Evolutionary conservation across 306 rosid species (phyloP).

Genomic region (Lagenaria siceraria): DNA sequence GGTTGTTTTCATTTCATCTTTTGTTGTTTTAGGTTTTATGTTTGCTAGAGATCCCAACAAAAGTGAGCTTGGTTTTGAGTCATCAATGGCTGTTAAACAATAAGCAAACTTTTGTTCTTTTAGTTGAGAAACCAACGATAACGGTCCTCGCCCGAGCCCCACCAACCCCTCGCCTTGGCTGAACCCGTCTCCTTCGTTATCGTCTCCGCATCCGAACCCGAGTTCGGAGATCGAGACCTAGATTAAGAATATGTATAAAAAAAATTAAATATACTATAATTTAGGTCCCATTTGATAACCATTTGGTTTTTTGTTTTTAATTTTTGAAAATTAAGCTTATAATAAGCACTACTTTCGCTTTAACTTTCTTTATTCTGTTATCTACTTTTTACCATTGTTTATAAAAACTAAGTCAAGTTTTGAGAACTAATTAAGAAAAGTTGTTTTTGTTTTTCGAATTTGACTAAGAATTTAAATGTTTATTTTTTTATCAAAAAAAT

Average conservation of each 20-base stretch:
- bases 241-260: neutral
- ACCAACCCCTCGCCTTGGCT: conserved; percentile 66
- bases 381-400: too few species aligned
- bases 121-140: conserved; percentile 71
- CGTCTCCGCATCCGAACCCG: conserved; percentile 77
- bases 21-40: conserved; percentile 10
- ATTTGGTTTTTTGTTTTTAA: too few species aligned
- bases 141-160: conserved; percentile 73
- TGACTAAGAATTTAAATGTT: too few species aligned
- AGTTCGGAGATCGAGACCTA: conserved; percentile 12
- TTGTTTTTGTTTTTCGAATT: too few species aligned
- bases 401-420: too few species aligned
- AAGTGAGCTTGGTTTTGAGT: conserved; percentile 38
- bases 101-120: conserved; percentile 61
- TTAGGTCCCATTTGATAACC: too few species aligned
- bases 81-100: conserved; percentile 54
- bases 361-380: too few species aligned
- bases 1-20: conserved; percentile 19
- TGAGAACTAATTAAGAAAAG: too few species aligned
- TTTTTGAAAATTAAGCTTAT: too few species aligned
- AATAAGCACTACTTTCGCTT: too few species aligned
- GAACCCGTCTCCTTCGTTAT: conserved; percentile 73
- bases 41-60: conserved; percentile 48
- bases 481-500: too few species aligned
- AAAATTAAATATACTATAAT: neutral